Evolutionary conservation across 495 filamentous ascomycete genomes (phyloP).

Genomic region (Diplogelasinospora grovesii): DNA sequence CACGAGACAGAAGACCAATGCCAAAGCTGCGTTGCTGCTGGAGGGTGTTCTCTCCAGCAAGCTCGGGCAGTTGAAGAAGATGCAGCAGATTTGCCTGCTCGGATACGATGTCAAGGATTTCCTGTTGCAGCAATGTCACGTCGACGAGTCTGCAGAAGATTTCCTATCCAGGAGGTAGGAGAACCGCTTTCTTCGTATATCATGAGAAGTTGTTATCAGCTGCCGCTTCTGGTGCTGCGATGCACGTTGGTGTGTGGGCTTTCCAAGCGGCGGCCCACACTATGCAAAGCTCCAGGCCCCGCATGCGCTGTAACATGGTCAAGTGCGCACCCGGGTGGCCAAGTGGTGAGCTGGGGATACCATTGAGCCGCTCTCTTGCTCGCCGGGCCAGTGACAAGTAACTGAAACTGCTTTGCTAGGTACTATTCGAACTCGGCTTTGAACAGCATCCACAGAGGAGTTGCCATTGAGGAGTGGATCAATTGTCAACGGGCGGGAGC

Average conservation of each 20-base stretch:
- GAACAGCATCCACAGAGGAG: slow-evolving; percentile 70
- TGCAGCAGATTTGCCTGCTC: slow-evolving; percentile 57
- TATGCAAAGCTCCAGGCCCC: no score
- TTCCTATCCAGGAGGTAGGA: slow-evolving; percentile 71
- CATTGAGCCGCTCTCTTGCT: no score
- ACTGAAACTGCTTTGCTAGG: slow-evolving; percentile 32
- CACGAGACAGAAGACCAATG: slow-evolving; percentile 48
- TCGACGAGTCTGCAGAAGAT: slow-evolving; percentile 59
- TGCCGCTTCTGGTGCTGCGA: no score
- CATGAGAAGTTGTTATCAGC: no score
- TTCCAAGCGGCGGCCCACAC: no score
- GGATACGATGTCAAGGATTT: slow-evolving; percentile 89
- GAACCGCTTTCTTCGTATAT: not conserved
- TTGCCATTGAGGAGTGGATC: slow-evolving; percentile 71
- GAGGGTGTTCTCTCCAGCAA: slow-evolving; percentile 65
- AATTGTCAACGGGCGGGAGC: slow-evolving; percentile 36
- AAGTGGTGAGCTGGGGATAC: no score
- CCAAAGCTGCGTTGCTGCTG: slow-evolving; percentile 49
- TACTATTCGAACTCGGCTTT: slow-evolving; percentile 69
- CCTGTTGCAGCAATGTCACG: slow-evolving; percentile 57
- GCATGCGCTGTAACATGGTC: no score
- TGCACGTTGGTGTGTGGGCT: no score
- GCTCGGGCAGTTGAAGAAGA: slow-evolving; percentile 59
- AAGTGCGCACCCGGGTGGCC: no score
- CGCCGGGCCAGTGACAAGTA: not conserved